Evolutionary conservation across 2,329 filamentous ascomycete species (phyloP).

Genomic region (Paraphaeosphaeria minitans): DNA sequence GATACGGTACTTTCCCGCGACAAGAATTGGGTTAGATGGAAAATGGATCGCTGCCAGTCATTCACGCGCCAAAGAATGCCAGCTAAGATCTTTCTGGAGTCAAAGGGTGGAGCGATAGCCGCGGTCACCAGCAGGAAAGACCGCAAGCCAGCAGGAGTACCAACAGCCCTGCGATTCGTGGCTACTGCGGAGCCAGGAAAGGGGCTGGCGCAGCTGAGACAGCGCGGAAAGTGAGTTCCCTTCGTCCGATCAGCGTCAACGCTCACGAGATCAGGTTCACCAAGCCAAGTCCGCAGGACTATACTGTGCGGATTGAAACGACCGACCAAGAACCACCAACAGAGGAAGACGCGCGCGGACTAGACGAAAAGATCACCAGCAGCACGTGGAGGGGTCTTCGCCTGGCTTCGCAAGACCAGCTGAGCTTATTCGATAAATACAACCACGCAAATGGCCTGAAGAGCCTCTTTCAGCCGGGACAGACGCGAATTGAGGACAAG

Average conservation of each 20-base stretch:
- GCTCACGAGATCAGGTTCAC: constrained; percentile 61
- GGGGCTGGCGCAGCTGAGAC: constrained; percentile 72
- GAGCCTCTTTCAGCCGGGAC: constrained; percentile 53
- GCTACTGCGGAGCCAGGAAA: constrained; percentile 65
- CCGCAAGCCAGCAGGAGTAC: constrained; percentile 57
- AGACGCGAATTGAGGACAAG: constrained; percentile 42
- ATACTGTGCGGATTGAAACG: constrained; percentile 74
- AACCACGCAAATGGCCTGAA: constrained; percentile 73
- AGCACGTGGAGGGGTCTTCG: constrained; percentile 90
- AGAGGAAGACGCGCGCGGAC: constrained; percentile 63
- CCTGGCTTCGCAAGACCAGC: constrained; percentile 73
- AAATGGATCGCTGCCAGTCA: constrained; percentile 87
- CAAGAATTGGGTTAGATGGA: constrained; percentile 99
- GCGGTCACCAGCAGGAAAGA: constrained; percentile 70
- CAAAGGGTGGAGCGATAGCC: constrained; percentile 68
- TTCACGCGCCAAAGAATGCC: constrained; percentile 79
- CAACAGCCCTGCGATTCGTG: constrained; percentile 65
- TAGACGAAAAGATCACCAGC: constrained; percentile 76
- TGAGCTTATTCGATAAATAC: constrained; percentile 83
- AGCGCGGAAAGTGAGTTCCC: constrained; percentile 57
- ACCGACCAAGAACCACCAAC: constrained; percentile 81
- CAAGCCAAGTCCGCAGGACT: constrained; percentile 71
- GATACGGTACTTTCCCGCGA: constrained; percentile 94
- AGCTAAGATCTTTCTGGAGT: constrained; percentile 69
- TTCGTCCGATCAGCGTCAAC: constrained; percentile 27